Base-by-base conservation (phyloP, 2,329 filamentous ascomycete genomes). In the Neonectria hederae region DNA sequence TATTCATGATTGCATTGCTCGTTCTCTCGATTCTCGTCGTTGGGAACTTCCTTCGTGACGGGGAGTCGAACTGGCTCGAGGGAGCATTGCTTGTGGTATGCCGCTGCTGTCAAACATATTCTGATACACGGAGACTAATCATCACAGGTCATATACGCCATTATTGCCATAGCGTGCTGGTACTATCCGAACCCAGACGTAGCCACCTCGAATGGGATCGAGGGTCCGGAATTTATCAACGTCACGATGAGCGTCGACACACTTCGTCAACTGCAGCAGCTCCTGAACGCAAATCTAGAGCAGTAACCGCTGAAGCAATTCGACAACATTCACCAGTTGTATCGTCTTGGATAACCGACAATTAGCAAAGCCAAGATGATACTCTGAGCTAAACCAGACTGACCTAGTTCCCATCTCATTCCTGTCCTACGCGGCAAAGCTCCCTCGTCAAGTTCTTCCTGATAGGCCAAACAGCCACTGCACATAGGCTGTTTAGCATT, bases 51-150 rank as follows among this genome's bases (percentile, higher is more conserved):
- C 80, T 94, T 45, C 84, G 90, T 22, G 92, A 94, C 70, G 87
- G 89, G 52, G 91, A 92, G 77, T 91, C 87, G 28, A 93, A 93
- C 74, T 94, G 92, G 74, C 83, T 94, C 1, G 92, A 94, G 75
- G 92, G 92, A 2, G 84, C 84, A 11, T 82, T 94, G 13, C 89
- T 90, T 67, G 87, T 94, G 42, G 83, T 90, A 65, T 54, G 74
- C 69, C 0, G 4, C 4, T 14, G 0, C 2, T 1, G 1, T 9
- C 19, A 19, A 51, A 35, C 5, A 3, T 8, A 3, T 9, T 13
- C 24, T 1, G 17, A 2, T 1, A 0, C 10, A 0, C 0, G 0
- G 0, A 26, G 17, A 1, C 65, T 74, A 30, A 74, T 22, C 1
- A 0, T 3, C 4, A 4, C 8, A 78, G 76, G 66, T 78, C 30